phyloP scores from a whole-genome alignment of 805 yeast species.

The Kodamaea neixiangensis region DNA sequence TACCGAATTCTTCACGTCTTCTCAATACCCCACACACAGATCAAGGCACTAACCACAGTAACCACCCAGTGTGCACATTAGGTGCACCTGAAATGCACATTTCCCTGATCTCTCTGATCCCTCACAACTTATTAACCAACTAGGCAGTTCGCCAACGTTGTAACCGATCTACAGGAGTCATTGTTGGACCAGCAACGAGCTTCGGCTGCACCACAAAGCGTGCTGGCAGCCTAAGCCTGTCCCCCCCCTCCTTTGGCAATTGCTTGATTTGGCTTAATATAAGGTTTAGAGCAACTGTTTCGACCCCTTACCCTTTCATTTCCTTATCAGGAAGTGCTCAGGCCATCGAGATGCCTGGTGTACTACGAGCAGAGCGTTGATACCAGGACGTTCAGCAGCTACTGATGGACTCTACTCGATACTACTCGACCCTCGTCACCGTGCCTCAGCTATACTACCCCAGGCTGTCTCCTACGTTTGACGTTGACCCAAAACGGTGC shows the following conservation, averaged over 20 bases:
- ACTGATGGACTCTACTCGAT: neutral
- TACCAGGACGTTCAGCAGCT: neutral
- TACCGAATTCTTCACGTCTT: no score
- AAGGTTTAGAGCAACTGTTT: neutral
- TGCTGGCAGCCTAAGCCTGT: neutral
- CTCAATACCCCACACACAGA: neutral
- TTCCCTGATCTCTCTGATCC: neutral
- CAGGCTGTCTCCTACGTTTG: no score
- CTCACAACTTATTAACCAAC: neutral
- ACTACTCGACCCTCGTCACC: neutral
- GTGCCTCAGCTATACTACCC: no score
- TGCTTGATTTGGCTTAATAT: neutral
- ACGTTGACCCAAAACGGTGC: no score
- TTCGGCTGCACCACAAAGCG: neutral
- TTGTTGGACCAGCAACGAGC: neutral
- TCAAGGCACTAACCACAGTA: neutral
- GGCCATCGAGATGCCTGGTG: neutral
- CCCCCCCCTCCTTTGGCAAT: neutral
- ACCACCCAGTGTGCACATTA: no score
- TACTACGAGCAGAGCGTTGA: no score
- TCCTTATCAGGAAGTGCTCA: neutral
- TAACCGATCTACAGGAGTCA: neutral
- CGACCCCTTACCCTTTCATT: neutral
- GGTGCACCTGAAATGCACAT: neutral
- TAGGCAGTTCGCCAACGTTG: neutral